Conservation (phyloP, 768 basidiomycete genomes). For the Stropharia rugosoannulata region DNA sequence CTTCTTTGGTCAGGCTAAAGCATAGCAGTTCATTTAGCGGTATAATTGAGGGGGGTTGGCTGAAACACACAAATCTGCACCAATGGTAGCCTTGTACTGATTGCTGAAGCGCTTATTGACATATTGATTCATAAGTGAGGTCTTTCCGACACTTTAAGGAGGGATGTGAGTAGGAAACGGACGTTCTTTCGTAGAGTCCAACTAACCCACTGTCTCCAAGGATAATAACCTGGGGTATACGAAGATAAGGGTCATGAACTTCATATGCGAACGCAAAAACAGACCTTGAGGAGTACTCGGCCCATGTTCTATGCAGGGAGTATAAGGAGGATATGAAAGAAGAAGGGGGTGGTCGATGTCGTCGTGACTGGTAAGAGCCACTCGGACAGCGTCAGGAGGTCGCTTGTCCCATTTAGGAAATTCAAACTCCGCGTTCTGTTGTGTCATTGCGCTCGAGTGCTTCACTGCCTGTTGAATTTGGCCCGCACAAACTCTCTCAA, state of each 20-base stretch:
- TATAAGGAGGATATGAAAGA: slow-evolving; percentile 19
- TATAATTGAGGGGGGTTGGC: slow-evolving; percentile 6
- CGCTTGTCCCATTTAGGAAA: slow-evolving; percentile 23
- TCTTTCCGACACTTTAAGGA: slow-evolving; percentile 86
- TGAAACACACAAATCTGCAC: slow-evolving; percentile 85
- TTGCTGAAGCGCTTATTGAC: slow-evolving; percentile 99
- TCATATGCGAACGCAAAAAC: slow-evolving; percentile 2
- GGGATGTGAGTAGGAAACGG: slow-evolving; percentile 14
- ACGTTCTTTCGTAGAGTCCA: slow-evolving; percentile 7
- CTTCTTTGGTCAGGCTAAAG: slow-evolving; percentile 90
- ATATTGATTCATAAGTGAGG: slow-evolving; percentile 99
- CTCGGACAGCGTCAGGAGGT: neutral
- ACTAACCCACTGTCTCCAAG: slow-evolving; percentile 94
- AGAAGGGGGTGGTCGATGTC: slow-evolving; percentile 11
- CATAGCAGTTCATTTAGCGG: slow-evolving; percentile 17
- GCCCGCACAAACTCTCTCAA: slow-evolving; percentile 11
- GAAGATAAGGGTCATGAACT: neutral
- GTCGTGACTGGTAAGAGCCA: slow-evolving; percentile 18
- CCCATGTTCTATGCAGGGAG: slow-evolving; percentile 53
- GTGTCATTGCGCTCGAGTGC: slow-evolving; percentile 3
- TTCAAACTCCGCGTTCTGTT: slow-evolving; percentile 40
- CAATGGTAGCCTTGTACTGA: slow-evolving; percentile 99
- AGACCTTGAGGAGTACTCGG: slow-evolving; percentile 83
- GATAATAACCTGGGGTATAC: slow-evolving; percentile 81
- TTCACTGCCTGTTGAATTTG: neutral